Base-by-base conservation (phyloP, 768 basidiomycete genomes). In the Tremella fuciformis region DNA sequence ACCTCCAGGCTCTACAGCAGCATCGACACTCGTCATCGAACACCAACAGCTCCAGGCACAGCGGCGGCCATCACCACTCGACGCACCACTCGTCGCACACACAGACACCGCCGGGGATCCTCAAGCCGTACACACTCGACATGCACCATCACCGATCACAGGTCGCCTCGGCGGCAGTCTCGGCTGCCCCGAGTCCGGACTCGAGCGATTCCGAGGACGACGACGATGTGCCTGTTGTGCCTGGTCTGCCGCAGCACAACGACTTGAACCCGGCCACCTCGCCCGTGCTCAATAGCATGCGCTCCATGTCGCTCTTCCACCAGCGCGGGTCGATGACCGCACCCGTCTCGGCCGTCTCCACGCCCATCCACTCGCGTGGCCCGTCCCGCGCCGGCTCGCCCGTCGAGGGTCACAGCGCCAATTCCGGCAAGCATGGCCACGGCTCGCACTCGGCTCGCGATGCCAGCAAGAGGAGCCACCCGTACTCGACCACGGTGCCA, bases 241-340 rank as follows among this genome's bases (percentile, higher is more conserved):
- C 7, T 65, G 69, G 29, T 34, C 52, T 19, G 15, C 51, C 51
- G 18, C 16, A 21, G 22, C 24, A 9, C 16, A 25, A 13, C 13
- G 73, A 72, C 21, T 65, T 74, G 39, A 67, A 71, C 7, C 70
- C 70, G 19, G 65, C 73, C 25, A 75, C 76, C 0, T 74, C 70
- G 37, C 78, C 78, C n/a, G 78, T 78, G 7, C 58, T 79, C 6
- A 71, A 74, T 3, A 69, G 77, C 11, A 67, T 78, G 67, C 62
- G 73, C 55, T 69, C 67, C 51, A 76, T 79, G 74, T 64, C 64
- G 8, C 64, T 75, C 41, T 74, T 69, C 59, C 71, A 75, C 40
- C 66, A 66, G 13, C 64, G 61, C 41, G 64, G 62, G 26, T 53
- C 69, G 1, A 70, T 61, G 47, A 77, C 76, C 42, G 76, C 76